Conservation (phyloP, 768 basidiomycete genomes). For the Suillus hirtellus region DNA sequence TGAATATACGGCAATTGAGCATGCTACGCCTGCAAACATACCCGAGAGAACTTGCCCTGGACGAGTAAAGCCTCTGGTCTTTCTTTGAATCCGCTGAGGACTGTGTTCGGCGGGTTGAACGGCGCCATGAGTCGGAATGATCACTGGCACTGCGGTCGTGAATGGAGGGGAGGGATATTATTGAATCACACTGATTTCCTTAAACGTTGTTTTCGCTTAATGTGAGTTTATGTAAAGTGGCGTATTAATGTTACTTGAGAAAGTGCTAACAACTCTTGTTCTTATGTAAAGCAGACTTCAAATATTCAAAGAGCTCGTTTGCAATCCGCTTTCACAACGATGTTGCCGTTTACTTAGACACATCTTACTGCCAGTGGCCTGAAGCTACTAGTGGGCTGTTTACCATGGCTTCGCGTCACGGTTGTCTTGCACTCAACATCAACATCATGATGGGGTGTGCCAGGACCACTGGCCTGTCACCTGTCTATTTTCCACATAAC, state of each 20-base stretch:
- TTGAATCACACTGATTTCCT: background rate
- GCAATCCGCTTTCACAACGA: background rate
- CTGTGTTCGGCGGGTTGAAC: conserved; percentile 26
- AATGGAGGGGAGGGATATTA: background rate
- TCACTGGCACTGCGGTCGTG: background rate
- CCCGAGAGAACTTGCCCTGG: conserved; percentile 24
- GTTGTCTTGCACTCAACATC: background rate
- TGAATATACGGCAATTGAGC: conserved; percentile 22
- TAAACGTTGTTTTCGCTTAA: background rate
- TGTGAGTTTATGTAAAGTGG: background rate
- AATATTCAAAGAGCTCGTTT: background rate
- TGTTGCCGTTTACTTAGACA: background rate
- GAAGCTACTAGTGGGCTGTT: background rate
- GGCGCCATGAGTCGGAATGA: conserved; percentile 29
- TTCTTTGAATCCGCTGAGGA: conserved; percentile 38
- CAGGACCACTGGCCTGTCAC: background rate
- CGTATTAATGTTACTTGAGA: no score
- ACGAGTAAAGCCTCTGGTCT: conserved; percentile 34
- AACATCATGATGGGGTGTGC: background rate
- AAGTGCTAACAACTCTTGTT: background rate
- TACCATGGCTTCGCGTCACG: background rate
- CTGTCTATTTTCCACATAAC: background rate
- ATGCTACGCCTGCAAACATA: conserved; percentile 9
- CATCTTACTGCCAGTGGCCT: background rate
- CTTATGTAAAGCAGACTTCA: background rate